Conservation (phyloP, 768 basidiomycete species). For the Boletellus ananas region DNA sequence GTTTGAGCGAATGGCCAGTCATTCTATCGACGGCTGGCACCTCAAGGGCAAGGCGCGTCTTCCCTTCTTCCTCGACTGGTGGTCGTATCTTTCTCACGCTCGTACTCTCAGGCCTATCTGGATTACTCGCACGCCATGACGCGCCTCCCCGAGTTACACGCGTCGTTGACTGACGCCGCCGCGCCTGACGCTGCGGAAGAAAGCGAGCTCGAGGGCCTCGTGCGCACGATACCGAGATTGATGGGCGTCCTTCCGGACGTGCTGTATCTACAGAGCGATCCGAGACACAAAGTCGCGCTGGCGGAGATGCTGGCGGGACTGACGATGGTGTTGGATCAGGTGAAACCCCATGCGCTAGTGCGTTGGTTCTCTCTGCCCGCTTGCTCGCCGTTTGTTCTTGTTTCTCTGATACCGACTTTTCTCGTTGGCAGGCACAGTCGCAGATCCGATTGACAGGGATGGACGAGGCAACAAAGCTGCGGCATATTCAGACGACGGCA, state of each 20-base stretch:
- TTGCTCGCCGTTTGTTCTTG: neutral
- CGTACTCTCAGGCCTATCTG: conserved; percentile 50
- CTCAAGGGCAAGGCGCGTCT: conserved; percentile 71
- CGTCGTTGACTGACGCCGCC: conserved; percentile 39
- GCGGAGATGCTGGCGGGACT: conserved; percentile 70
- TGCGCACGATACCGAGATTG: conserved; percentile 57
- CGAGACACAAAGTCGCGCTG: conserved; percentile 66
- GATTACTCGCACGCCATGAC: conserved; percentile 69
- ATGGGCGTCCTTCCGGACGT: conserved; percentile 69
- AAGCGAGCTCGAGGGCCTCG: conserved; percentile 57
- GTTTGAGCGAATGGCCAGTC: conserved; percentile 59
- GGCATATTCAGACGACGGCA: conserved; percentile 61
- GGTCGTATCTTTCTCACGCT: conserved; percentile 7
- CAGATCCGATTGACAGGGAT: conserved; percentile 44
- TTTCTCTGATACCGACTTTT: neutral
- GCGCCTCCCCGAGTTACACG: conserved; percentile 53
- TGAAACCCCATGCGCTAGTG: conserved; percentile 60
- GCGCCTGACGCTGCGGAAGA: conserved; percentile 45
- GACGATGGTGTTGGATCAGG: conserved; percentile 54
- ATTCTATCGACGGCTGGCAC: conserved; percentile 71
- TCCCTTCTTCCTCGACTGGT: neutral
- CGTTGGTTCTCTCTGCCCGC: conserved; percentile 21
- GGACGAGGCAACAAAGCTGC: conserved; percentile 56
- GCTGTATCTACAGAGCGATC: conserved; percentile 51
- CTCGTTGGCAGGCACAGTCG: conserved; percentile 32